phyloP scores from a whole-genome alignment of 257 asterid species.

The Nicotiana paniculata region DNA sequence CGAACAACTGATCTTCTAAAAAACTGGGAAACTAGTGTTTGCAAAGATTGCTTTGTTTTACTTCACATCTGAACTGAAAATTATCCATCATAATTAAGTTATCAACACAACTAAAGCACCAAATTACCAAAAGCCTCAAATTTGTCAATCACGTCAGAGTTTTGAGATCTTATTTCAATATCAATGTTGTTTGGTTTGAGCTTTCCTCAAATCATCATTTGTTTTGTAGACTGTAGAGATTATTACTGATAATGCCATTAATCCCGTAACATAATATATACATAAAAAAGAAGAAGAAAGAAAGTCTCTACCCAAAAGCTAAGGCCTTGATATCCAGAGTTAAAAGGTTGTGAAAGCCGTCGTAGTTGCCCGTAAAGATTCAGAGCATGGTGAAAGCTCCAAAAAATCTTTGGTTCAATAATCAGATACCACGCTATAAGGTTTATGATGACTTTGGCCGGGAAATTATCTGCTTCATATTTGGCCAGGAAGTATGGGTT shows the following conservation, averaged over 20 bases:
- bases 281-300: neutral
- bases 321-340: neutral
- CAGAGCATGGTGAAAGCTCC: neutral
- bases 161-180: neutral
- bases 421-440: neutral
- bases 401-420: neutral
- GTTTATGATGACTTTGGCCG: slow-evolving; percentile 33
- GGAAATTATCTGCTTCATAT: slow-evolving; percentile 31
- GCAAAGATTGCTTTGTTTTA: neutral
- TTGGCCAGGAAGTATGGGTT: slow-evolving; percentile 21
- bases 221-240: neutral
- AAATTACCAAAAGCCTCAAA: neutral
- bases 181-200: neutral
- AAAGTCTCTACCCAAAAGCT: neutral
- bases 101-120: neutral
- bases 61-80: neutral
- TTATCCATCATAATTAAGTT: neutral
- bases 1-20: neutral
- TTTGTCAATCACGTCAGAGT: neutral
- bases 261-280: neutral
- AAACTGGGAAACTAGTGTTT: neutral
- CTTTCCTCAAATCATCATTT: neutral
- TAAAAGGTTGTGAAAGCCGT: neutral
- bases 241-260: neutral
- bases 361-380: neutral